These are phyloP conservation scores for Mycosphaerelloides madeirae DNA, from an alignment of 2,329 filamentous ascomycete species.

Conservation along the genomic window DNA sequence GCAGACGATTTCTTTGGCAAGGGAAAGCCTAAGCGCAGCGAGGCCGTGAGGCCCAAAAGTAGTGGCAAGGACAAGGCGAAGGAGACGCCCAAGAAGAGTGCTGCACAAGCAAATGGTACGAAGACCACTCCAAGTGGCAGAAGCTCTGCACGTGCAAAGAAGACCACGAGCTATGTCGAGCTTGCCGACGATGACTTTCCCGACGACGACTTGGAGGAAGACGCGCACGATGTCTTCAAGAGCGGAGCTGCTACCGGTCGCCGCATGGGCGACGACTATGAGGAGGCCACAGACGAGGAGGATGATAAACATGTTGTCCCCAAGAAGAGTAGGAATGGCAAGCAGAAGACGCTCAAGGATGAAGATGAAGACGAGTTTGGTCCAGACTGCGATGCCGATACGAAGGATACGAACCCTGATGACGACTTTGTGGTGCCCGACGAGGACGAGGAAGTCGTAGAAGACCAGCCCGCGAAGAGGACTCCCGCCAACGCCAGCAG, in stretches of 20 bases:
- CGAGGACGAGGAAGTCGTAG: slow-evolving; percentile 38
- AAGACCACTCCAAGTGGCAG: slow-evolving; percentile 36
- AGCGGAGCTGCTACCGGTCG: slow-evolving; percentile 60
- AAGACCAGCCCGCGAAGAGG: slow-evolving; percentile 38
- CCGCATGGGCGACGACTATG: slow-evolving; percentile 63
- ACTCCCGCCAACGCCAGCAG: slow-evolving; percentile 32
- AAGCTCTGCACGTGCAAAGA: slow-evolving; percentile 38
- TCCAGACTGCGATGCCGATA: slow-evolving; percentile 46
- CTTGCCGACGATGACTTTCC: slow-evolving; percentile 33
- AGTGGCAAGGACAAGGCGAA: slow-evolving; percentile 12
- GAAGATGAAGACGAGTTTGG: slow-evolving; percentile 38
- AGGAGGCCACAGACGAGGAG: slow-evolving; percentile 57
- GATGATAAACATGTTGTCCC: slow-evolving; percentile 65
- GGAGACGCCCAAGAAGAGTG: slow-evolving; percentile 32
- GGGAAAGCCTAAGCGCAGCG: slow-evolving; percentile 50
- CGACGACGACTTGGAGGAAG: slow-evolving; percentile 42
- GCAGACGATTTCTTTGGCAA: slow-evolving; percentile 60
- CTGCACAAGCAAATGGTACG: slow-evolving; percentile 30
- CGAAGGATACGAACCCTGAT: slow-evolving; percentile 48
- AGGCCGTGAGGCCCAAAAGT: slow-evolving; percentile 27
- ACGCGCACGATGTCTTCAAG: slow-evolving; percentile 77
- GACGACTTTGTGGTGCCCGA: slow-evolving; percentile 44
- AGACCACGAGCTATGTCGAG: slow-evolving; percentile 38
- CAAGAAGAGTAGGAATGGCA: slow-evolving; percentile 20
- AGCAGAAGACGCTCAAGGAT: slow-evolving; percentile 31